Evolutionary conservation across 208 protist species (phyloP).

Genomic region (Leptomonas seymouri): DNA sequence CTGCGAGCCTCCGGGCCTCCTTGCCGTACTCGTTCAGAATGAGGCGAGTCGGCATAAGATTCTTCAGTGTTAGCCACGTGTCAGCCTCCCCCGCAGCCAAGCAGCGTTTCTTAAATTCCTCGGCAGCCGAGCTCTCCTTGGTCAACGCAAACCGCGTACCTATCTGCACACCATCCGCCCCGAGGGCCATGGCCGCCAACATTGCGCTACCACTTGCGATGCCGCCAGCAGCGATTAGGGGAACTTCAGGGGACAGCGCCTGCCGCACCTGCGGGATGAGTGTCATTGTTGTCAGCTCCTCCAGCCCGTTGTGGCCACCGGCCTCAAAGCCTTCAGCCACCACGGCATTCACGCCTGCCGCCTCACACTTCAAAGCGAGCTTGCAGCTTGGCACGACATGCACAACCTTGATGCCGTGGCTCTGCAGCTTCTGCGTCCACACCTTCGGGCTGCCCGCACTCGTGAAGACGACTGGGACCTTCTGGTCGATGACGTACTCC

Average conservation of each 20-base stretch:
- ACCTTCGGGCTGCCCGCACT: slow-evolving; percentile 79
- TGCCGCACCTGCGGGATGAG: slow-evolving; percentile 64
- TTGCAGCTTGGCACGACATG: slow-evolving; percentile 85
- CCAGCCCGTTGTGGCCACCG: slow-evolving; percentile 64
- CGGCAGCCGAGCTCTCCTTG: slow-evolving; percentile 50
- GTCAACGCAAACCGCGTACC: slow-evolving; percentile 80
- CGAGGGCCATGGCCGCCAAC: slow-evolving; percentile 68
- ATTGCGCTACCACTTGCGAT: slow-evolving; percentile 65
- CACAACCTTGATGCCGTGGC: slow-evolving; percentile 66
- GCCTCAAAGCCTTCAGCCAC: slow-evolving; percentile 87
- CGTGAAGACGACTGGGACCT: slow-evolving; percentile 88
- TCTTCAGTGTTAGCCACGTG: slow-evolving; percentile 73
- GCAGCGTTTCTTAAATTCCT: slow-evolving; percentile 62
- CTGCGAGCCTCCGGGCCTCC: slow-evolving; percentile 39
- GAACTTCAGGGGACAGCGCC: slow-evolving; percentile 60
- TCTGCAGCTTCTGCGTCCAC: slow-evolving; percentile 71
- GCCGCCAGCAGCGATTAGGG: slow-evolving; percentile 76
- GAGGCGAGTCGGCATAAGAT: slow-evolving; percentile 60
- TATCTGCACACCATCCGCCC: slow-evolving; percentile 78
- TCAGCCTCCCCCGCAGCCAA: slow-evolving; percentile 42
- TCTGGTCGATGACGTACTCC: slow-evolving; percentile 77
- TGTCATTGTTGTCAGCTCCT: slow-evolving; percentile 73
- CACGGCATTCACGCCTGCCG: slow-evolving; percentile 73
- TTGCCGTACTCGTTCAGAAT: slow-evolving; percentile 66
- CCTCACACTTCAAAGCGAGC: slow-evolving; percentile 76